A percentile compares a stretch with the other conserved stretches of the same genome.
These are phyloP conservation scores for Aspergillus ruber DNA, from an alignment of 2,329 filamentous ascomycete genomes.

Conservation along the genomic window DNA sequence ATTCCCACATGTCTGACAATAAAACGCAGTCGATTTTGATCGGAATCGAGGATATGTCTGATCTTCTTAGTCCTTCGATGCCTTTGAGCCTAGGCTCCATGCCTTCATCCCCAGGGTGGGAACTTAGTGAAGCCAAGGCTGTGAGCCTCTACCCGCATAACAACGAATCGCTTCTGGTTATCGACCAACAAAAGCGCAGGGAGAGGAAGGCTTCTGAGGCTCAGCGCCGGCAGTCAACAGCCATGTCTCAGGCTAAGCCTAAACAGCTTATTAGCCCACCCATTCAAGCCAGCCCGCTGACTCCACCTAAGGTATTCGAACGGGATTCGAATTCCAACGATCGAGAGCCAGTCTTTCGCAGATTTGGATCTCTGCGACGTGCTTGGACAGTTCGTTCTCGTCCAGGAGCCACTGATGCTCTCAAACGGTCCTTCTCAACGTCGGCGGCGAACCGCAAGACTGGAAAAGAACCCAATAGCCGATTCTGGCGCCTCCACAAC, in stretches of 20 bases:
- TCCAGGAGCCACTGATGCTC: slow-evolving; percentile 34
- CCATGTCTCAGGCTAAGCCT: slow-evolving; percentile 42
- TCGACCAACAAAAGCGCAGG: slow-evolving; percentile 43
- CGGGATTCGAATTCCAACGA: background rate
- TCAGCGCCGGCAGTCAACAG: background rate
- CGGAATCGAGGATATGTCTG: slow-evolving; percentile 33
- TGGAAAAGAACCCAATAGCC: slow-evolving; percentile 41
- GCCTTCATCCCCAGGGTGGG: slow-evolving; percentile 45
- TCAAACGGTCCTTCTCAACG: slow-evolving; percentile 34
- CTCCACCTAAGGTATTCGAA: slow-evolving; percentile 28
- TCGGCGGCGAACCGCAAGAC: slow-evolving; percentile 39
- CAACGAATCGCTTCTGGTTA: slow-evolving; percentile 57
- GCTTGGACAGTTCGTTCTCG: slow-evolving; percentile 30
- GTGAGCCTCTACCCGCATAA: slow-evolving; percentile 58
- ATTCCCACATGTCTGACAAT: slow-evolving; percentile 6
- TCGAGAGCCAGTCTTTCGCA: slow-evolving; percentile 12
- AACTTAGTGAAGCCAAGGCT: slow-evolving; percentile 57
- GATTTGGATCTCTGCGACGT: slow-evolving; percentile 34
- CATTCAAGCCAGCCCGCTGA: slow-evolving; percentile 49
- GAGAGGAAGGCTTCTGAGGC: background rate
- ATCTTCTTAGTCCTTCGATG: slow-evolving; percentile 42
- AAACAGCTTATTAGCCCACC: slow-evolving; percentile 53
- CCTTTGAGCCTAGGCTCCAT: slow-evolving; percentile 44
- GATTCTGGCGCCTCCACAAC: slow-evolving; percentile 57
- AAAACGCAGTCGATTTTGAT: slow-evolving; percentile 33